Evolutionary conservation across 345 rosid species (phyloP), one percentile per base, ranked within the genome.

Genomic region (Lumnitzera racemosa): DNA sequence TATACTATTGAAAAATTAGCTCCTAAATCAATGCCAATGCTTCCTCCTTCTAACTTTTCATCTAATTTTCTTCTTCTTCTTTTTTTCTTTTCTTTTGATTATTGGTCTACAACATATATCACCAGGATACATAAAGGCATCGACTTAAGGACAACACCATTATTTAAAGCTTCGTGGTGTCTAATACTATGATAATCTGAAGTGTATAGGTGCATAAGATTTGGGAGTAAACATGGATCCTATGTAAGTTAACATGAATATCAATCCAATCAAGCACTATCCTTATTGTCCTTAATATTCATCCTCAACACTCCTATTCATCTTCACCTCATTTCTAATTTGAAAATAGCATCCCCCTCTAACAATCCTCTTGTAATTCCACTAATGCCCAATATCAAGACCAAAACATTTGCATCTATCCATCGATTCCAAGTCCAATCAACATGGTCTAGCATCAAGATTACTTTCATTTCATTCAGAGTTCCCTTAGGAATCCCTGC

Each of bases 341-440:
- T 87, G 85, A 71, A 87, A 89, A 75, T 84, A 87, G 36, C 82
- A 81, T 27, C 91, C 95, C 71, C 41, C 62, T 66, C 79, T 80
- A 24, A 81, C 61, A 23, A 96, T 90, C 78, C 90, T 90, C 64
- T 76, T 84, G 14, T 78, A 43, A 70, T 76, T 83, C 99, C 96
- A 90, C 99, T 98, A 94, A 67, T 90, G 97, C 23, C 96, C 99
- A 0, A 94, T 74, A 72, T 95, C 56, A 95, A 65, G 36, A 95
- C 66, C 60, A 90, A 72, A 43, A 86, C 71, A 59, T 90, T 94
- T 2, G 97, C 96, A 65, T 72, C 83, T 67, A 31, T 76, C 97
- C 99, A 95, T 61, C 62, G 67, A 14, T 20, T 46, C 16, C 80
- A 78, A 66, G 76, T 74, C 92, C 90, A 88, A 53, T 83, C 94